Evolutionary conservation across 2,329 filamentous ascomycete species (phyloP), one percentile per base, ranked within the genome.

Genomic region (Hirsutella rhossiliensis): DNA sequence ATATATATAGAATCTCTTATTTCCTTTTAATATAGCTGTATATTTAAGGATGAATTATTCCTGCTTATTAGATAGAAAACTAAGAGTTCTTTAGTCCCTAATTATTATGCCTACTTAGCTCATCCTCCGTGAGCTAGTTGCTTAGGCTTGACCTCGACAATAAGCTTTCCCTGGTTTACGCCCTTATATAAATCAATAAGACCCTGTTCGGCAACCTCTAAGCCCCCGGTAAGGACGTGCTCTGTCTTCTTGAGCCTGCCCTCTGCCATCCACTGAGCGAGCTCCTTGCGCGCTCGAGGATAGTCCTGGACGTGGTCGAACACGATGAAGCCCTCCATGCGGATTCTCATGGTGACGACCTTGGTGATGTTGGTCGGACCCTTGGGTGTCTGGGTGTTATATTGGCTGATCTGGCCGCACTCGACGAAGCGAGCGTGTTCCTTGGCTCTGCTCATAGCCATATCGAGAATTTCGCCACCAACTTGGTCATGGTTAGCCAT

Each of bases 211-310:
- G 82, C 81, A 31, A 69, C 70, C 46, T 67, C 64, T 12, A 88
- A 62, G 1, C 84, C 84, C n/a, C 83, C 83, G 52, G 73, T 73
- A 47, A 87, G 62, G 45, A 89, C 73, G 2, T 80, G 81, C 62
- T 87, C 82, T 57, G 80, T 80, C 45, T 78, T 66, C 72, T 84
- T 78, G 49, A 89, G 61, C 64, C 80, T 85, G 41, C 84, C 84
- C 57, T 86, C 77, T 2, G 67, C 65, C n/a, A 87, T 57, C 83
- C 84, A 88, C 49, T 74, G 61, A 1, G 72, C 71, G 13, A 88
- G 64, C 52, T 87, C 71, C 56, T 72, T 66, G 51, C 73, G 63
- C 1, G 81, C 84, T 37, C 64, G 59, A 0, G 69, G 56, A 56
- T 74, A 84, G 54, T 81, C 69, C 43, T 72, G 64, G 5, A 60